Evolutionary conservation across 768 basidiomycete species (phyloP), one percentile per base, ranked within the genome.

Genomic region (Rhodotorula graminis): DNA sequence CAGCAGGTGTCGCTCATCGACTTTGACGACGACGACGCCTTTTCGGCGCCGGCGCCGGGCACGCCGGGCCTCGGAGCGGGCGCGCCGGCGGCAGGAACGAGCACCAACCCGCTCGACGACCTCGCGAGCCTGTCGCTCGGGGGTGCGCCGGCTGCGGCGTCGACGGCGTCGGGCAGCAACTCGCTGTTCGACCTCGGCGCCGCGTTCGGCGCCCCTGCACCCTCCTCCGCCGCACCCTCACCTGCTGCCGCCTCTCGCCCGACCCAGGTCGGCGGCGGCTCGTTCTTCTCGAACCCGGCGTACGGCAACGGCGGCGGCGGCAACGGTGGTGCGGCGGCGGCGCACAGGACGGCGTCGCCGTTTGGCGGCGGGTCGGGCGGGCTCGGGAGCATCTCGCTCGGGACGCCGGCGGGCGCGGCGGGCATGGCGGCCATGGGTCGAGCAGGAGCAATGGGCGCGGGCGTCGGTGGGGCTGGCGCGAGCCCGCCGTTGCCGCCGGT

Each of bases 31-130:
- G 75, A 76, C 37, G 58, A 62, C 10, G 71, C 71, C 7, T 72
- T 71, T 47, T 53, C 53, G 27, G 65, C 70, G 2, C 52, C 71
- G 14, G 31, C 72, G 8, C 42, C 64, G 16, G 15, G 57, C 12
- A 37, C 68, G 57, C 57, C 18, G 40, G 19, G 6, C 37, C 37
- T 37, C 37, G 19, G 2, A 8, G 31, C 3, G 15, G 42, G 66
- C 5, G 42, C 58, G 1, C 14, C 61, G 15, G 46, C 65, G 11
- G 42, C 58, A 0, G 31, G 53, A 2, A 29, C 57, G 3, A 1
- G 29, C n/a, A 47, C 61, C 46, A 19, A 40, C 65, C 70, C 74
- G 47, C 64, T 78, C 65, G 84, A 87, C 78, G 90, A 92, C 70
- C 83, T 93, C 16, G 85, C 86, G 16, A 64, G 65, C 16, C 58